Conservation (phyloP, 1,284 basidiomycete species). For the Ustilago cynodontis region DNA sequence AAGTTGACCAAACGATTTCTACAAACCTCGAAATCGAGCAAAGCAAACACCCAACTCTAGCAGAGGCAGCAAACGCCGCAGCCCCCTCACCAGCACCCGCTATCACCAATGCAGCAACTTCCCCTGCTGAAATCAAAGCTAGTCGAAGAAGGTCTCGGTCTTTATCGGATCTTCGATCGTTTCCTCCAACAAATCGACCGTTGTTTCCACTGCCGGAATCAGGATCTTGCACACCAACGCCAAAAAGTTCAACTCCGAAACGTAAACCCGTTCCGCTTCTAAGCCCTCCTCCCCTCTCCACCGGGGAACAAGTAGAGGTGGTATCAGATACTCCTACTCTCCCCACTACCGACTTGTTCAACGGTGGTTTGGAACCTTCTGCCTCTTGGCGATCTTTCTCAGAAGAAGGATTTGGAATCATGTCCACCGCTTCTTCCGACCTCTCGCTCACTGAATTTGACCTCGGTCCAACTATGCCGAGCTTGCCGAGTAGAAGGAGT, state of each 20-base stretch:
- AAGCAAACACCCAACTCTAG: background rate
- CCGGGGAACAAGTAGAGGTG: slow-evolving; percentile 15
- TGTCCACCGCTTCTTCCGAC: slow-evolving; percentile 29
- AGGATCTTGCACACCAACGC: background rate
- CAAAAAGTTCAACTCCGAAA: slow-evolving; percentile 4
- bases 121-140: slow-evolving; percentile 12
- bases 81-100: background rate
- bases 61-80: background rate
- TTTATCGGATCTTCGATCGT: slow-evolving; percentile 24
- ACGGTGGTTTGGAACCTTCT: slow-evolving; percentile 21
- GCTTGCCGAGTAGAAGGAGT: background rate
- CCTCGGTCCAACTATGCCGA: slow-evolving; percentile 2
- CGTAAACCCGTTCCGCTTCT: slow-evolving; percentile 23
- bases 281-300: background rate
- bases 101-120: background rate
- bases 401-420: slow-evolving; percentile 36
- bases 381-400: slow-evolving; percentile 41
- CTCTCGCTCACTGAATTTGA: slow-evolving; percentile 30
- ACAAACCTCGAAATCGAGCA: background rate
- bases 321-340: background rate
- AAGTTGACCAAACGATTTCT: slow-evolving; percentile 33
- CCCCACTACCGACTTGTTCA: slow-evolving; percentile 11
- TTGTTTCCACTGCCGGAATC: slow-evolving; percentile 14
- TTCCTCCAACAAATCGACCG: background rate
- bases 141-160: slow-evolving; percentile 29